phyloP scores from a whole-genome alignment of 108 stramenopile genomes.

The Skeletonema marinoi region DNA sequence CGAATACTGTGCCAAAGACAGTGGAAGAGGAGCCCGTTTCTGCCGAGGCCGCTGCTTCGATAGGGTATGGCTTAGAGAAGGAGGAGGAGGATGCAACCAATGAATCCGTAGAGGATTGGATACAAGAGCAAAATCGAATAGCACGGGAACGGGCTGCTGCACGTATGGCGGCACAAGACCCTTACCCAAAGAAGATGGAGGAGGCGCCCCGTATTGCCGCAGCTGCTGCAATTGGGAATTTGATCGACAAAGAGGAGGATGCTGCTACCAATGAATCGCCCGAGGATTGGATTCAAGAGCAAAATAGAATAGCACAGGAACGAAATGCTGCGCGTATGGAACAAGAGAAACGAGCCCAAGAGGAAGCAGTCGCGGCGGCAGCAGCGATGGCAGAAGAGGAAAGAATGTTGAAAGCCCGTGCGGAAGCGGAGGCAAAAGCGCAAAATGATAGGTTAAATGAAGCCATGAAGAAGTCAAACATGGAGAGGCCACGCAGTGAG shows the following conservation, averaged over 20 bases:
- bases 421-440: not conserved
- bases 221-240: not conserved
- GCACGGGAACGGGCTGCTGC: not conserved
- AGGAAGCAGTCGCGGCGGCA: not conserved
- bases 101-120: not conserved
- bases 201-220: not conserved
- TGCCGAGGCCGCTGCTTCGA: not conserved
- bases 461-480: not conserved
- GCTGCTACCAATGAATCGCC: not conserved
- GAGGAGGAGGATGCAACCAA: not conserved
- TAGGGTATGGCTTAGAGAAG: not conserved
- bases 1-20: no score
- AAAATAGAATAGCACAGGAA: not conserved
- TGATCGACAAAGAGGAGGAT: not conserved
- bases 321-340: not conserved
- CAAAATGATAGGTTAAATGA: not conserved
- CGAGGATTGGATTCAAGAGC: not conserved
- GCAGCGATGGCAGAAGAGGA: not conserved
- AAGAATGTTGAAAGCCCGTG: not conserved
- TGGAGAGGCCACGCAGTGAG: not conserved
- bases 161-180: not conserved
- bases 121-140: not conserved
- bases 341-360: not conserved
- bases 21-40: not conserved
- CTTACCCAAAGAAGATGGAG: not conserved